Conservation (phyloP, 75 land plant species). For the Larix kaempferi region DNA sequence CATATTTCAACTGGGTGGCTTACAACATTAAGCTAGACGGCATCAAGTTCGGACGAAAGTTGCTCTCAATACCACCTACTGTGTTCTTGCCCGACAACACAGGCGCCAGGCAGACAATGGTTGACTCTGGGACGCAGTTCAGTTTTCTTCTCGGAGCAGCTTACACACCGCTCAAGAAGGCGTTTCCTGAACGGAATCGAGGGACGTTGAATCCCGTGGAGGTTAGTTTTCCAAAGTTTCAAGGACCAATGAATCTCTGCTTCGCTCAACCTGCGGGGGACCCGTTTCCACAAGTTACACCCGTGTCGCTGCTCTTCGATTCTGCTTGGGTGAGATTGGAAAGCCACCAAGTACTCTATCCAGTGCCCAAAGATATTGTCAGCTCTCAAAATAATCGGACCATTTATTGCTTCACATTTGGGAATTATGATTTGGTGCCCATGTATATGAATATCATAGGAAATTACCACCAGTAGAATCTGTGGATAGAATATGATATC, state of each 20-base stretch:
- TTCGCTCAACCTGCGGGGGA: slow-evolving; percentile 14
- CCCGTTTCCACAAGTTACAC: background rate
- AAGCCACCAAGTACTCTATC: slow-evolving; percentile 41
- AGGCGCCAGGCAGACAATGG: slow-evolving; percentile 88
- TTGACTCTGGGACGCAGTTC: slow-evolving; percentile 89
- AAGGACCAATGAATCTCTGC: slow-evolving; percentile 64
- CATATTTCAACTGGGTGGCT: slow-evolving; percentile 59
- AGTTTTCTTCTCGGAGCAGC: slow-evolving; percentile 51
- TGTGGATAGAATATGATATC: slow-evolving; percentile 85
- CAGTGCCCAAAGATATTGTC: slow-evolving; percentile 21
- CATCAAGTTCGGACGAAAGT: slow-evolving; percentile 43
- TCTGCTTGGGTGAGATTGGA: slow-evolving; percentile 37
- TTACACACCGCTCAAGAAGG: slow-evolving; percentile 40
- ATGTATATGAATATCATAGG: slow-evolving; percentile 61
- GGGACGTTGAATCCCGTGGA: slow-evolving; percentile 5
- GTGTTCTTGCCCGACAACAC: slow-evolving; percentile 63
- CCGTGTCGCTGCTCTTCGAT: slow-evolving; percentile 41
- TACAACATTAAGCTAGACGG: slow-evolving; percentile 68
- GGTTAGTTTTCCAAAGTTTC: slow-evolving; percentile 27
- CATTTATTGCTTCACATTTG: slow-evolving; percentile 70
- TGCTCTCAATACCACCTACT: slow-evolving; percentile 43
- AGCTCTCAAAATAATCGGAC: slow-evolving; percentile 12
- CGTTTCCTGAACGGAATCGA: slow-evolving; percentile 31
- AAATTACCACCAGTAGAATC: slow-evolving; percentile 85
- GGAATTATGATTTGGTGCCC: slow-evolving; percentile 49